phyloP scores from a whole-genome alignment of 1,284 basidiomycete species.

The Chondrostereum purpureum region DNA sequence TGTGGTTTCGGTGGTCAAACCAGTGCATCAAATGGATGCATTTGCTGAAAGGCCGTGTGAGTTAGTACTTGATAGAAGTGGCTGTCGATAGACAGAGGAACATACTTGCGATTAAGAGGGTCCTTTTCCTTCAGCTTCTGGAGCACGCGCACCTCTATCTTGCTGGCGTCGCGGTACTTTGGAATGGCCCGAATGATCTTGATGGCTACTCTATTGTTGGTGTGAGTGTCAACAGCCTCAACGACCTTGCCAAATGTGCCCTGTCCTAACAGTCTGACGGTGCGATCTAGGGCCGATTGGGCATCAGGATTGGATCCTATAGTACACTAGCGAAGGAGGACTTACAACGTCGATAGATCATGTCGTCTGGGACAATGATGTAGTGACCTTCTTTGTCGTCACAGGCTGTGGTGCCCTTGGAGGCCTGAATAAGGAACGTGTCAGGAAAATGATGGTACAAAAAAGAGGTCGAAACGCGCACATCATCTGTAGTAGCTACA shows the following conservation, averaged over 20 bases:
- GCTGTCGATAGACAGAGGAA: too few relatives aligned
- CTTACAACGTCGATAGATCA: conserved; percentile 80
- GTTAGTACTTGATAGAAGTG: too few relatives aligned
- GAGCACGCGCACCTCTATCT: conserved; percentile 96
- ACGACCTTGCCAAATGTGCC: conserved; percentile 99
- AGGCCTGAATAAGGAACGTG: conserved; percentile 38
- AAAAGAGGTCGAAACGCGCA: conserved; percentile 31
- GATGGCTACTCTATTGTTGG: conserved; percentile 83
- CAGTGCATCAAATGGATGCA: conserved; percentile 94
- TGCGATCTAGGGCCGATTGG: conserved; percentile 62
- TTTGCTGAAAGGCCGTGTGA: too few relatives aligned
- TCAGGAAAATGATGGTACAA: conserved; percentile 12
- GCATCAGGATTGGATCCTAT: conserved; percentile 9
- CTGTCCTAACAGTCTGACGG: conserved; percentile 87
- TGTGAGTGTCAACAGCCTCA: conserved; percentile 82
- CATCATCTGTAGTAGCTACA: conserved; percentile 56
- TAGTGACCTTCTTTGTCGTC: conserved; percentile 96
- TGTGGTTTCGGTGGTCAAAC: conserved; percentile 97
- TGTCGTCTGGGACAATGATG: conserved; percentile 84
- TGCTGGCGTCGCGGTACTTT: conserved; percentile 97
- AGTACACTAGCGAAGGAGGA: too few relatives aligned
- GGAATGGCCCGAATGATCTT: conserved; percentile 98
- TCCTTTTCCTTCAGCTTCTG: conserved; percentile 89
- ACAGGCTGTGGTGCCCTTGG: conserved; percentile 61
- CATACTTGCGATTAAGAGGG: conserved; percentile 84